Conservation (phyloP, 495 filamentous ascomycete genomes). For the Cercophora sp. region DNA sequence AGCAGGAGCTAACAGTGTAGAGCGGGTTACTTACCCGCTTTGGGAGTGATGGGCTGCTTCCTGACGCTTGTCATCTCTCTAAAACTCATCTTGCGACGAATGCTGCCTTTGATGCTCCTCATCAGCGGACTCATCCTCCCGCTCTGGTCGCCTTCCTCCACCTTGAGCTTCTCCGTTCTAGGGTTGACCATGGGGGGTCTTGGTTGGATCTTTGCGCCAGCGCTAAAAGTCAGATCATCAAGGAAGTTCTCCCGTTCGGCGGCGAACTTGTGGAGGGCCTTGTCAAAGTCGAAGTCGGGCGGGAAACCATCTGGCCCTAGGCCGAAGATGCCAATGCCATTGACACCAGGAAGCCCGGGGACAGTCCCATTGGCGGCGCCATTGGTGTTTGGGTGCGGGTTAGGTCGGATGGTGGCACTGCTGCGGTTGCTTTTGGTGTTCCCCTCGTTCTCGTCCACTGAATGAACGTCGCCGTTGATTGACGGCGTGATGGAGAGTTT, state of each 20-base stretch:
- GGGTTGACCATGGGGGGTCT: constrained; percentile 67
- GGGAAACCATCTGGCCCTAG: constrained; percentile 25
- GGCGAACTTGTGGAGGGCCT: constrained; percentile 88
- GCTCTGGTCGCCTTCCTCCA: constrained; percentile 50
- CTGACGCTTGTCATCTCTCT: constrained; percentile 93
- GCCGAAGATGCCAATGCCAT: constrained; percentile 13
- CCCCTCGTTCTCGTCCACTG: constrained; percentile 55
- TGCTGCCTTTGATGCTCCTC: constrained; percentile 63
- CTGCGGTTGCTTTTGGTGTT: constrained; percentile 80
- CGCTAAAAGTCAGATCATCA: constrained; percentile 85
- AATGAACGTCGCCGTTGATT: constrained; percentile 44
- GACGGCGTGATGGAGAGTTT: constrained; percentile 49
- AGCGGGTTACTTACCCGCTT: constrained; percentile 60
- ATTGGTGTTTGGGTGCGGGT: constrained; percentile 29
- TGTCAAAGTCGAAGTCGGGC: constrained; percentile 79
- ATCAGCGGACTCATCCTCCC: constrained; percentile 47
- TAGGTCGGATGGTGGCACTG: constrained; percentile 74
- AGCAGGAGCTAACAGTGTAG: constrained; percentile 12
- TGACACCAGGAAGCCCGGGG: too few relatives aligned
- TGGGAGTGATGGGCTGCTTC: constrained; percentile 69
- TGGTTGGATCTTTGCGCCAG: constrained; percentile 71
- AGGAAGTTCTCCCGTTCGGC: constrained; percentile 90
- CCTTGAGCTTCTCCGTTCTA: constrained; percentile 74
- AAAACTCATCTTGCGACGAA: constrained; percentile 81
- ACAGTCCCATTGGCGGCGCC: constrained; percentile 14